Evolutionary conservation across 805 yeast genomes (phyloP).

Genomic region (Wickerhamomyces sydowiorum): DNA sequence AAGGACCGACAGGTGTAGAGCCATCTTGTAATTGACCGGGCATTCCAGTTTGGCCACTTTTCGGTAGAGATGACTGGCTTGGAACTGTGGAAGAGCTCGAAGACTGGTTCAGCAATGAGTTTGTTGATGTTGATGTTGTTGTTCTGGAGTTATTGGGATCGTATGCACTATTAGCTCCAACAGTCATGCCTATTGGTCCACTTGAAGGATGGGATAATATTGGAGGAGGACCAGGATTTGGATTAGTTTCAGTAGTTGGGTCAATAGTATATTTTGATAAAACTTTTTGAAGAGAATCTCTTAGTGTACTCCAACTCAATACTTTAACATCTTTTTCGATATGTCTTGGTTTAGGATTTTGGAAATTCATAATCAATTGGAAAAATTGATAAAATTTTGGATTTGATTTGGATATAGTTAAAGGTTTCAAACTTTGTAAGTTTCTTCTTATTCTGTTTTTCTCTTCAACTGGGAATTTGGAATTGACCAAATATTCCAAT

Average conservation of each 20-base stretch:
- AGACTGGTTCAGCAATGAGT: no score
- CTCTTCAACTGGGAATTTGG: constrained; percentile 59
- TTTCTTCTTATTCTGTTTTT: constrained; percentile 66
- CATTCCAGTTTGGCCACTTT: no score
- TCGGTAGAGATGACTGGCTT: no score
- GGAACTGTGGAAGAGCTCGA: no score
- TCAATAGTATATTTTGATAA: constrained; percentile 44
- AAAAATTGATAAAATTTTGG: constrained; percentile 33
- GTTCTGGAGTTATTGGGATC: not conserved
- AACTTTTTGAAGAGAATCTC: constrained; percentile 49
- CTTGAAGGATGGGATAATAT: no score
- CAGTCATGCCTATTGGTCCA: no score
- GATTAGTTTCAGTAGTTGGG: constrained; percentile 4
- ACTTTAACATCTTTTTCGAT: constrained; percentile 70
- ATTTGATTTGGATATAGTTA: constrained; percentile 47
- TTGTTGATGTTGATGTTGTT: not conserved
- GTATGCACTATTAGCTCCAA: no score
- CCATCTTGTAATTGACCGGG: not conserved
- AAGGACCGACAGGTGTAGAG: not conserved
- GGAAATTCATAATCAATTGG: constrained; percentile 51
- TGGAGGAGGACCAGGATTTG: not conserved
- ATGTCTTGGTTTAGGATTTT: constrained; percentile 60
- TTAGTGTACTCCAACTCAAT: constrained; percentile 50
- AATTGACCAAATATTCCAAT: constrained; percentile 47
- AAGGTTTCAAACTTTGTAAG: constrained; percentile 56